phyloP scores from a whole-genome alignment of 2,329 filamentous ascomycete genomes.

The Pseudogymnoascus sp. region DNA sequence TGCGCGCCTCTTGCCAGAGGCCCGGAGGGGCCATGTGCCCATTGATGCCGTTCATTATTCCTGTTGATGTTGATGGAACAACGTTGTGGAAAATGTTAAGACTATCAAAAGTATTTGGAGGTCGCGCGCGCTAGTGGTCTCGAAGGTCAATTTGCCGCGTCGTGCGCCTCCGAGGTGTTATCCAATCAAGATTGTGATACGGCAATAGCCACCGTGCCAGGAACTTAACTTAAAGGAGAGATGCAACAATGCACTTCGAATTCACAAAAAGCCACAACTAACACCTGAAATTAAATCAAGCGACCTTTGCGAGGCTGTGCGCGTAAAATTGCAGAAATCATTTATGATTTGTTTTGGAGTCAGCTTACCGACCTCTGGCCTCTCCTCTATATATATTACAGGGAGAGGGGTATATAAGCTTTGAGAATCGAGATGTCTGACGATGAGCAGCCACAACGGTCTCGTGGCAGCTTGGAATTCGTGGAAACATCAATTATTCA shows the following conservation, averaged over 20 bases:
- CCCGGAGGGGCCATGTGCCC: constrained; percentile 32
- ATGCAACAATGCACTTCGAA: not conserved
- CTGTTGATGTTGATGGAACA: constrained; percentile 4
- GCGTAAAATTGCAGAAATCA: not conserved
- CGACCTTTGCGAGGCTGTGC: not conserved
- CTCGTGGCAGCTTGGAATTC: constrained; percentile 36
- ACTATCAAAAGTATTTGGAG: not conserved
- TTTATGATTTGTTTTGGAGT: constrained; percentile 1
- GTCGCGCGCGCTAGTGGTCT: constrained; percentile 1
- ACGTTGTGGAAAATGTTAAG: not conserved
- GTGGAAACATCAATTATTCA: constrained; percentile 50
- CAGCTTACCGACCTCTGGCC: constrained; percentile 13
- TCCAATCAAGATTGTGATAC: constrained; percentile 5
- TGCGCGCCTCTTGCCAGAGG: constrained; percentile 74
- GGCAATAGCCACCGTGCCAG: not conserved
- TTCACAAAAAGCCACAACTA: not conserved
- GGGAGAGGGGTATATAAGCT: constrained; percentile 12
- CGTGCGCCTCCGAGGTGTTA: not conserved
- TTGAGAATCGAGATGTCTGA: constrained; percentile 20
- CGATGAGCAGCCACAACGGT: constrained; percentile 24
- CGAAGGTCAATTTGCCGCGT: constrained; percentile 3
- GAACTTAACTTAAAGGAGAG: not conserved
- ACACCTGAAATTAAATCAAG: not conserved
- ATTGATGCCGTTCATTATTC: constrained; percentile 23
- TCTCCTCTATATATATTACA: constrained; percentile 12